phyloP scores from a whole-genome alignment of 73 alveolate species.

The Stentor coeruleus region DNA sequence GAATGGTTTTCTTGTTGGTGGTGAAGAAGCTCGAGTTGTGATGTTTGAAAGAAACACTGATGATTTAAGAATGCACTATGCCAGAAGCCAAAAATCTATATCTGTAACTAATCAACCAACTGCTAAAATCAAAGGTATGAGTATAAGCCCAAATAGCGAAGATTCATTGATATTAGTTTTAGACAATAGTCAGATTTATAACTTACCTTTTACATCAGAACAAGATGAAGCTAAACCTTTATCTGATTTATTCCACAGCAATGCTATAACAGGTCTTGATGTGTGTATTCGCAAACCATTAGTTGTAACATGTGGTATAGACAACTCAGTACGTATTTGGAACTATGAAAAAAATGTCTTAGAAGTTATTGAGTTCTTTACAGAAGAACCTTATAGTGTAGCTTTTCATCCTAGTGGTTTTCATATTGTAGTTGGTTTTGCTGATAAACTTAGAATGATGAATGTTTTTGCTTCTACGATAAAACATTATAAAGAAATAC shows the following conservation, averaged over 20 bases:
- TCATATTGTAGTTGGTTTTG: constrained; percentile 94
- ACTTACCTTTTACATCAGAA: not conserved
- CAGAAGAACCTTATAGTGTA: constrained; percentile 71
- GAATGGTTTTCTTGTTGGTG: constrained; percentile 68
- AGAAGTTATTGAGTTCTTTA: constrained; percentile 83
- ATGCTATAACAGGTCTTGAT: constrained; percentile 91
- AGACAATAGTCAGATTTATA: constrained; percentile 21
- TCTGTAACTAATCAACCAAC: not conserved
- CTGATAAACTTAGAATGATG: constrained; percentile 95
- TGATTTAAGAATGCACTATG: not conserved
- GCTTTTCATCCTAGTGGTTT: constrained; percentile 82
- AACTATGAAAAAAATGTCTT: constrained; percentile 91
- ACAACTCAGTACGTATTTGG: constrained; percentile 98
- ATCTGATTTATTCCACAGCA: constrained; percentile 14
- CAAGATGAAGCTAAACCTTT: constrained; percentile 9
- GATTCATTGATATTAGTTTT: not conserved
- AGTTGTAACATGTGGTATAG: constrained; percentile 97
- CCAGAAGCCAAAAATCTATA: not conserved
- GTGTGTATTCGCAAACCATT: constrained; percentile 97
- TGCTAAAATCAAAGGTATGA: constrained; percentile 22
- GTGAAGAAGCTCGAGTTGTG: constrained; percentile 75
- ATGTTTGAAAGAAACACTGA: constrained; percentile 75
- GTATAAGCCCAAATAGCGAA: not conserved
- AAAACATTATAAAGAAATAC: constrained; percentile 87
- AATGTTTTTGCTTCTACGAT: constrained; percentile 72